phyloP scores from a whole-genome alignment of 192 early-diverging fungal species.

The Linnemannia exigua region DNA sequence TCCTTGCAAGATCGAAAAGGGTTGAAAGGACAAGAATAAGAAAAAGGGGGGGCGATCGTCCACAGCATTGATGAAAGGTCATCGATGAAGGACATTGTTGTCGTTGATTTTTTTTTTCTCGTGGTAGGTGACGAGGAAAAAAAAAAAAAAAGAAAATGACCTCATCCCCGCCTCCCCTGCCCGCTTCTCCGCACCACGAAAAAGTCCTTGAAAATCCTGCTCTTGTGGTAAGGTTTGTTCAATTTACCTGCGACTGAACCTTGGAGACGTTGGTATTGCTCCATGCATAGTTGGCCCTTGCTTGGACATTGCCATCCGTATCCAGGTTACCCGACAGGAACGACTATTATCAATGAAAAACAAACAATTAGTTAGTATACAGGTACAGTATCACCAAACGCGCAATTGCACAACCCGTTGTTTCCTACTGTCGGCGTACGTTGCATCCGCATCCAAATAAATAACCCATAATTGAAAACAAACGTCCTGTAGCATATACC shows the following conservation, averaged over 20 bases:
- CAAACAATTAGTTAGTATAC: background rate
- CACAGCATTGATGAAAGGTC: too few relatives aligned
- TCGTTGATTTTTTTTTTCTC: background rate
- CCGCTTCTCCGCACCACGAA: background rate
- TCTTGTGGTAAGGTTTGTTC: constrained; percentile 5
- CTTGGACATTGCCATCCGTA: constrained; percentile 90
- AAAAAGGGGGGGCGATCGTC: background rate
- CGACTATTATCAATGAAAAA: constrained; percentile 60
- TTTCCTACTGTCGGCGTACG: too few relatives aligned
- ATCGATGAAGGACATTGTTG: too few relatives aligned
- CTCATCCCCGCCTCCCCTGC: constrained; percentile 5
- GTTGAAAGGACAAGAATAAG: background rate
- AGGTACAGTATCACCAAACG: background rate
- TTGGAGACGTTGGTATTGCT: constrained; percentile 74
- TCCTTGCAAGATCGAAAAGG: too few relatives aligned
- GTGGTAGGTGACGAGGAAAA: too few relatives aligned
- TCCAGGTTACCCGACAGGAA: constrained; percentile 96
- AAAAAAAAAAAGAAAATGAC: constrained; percentile 8
- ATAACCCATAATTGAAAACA: background rate
- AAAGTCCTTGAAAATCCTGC: background rate
- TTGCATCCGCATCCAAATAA: background rate
- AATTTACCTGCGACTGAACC: constrained; percentile 68
- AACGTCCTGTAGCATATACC: constrained; percentile 54
- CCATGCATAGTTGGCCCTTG: constrained; percentile 87
- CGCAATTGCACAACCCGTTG: too few relatives aligned